Conservation (phyloP, 1,139 yeast species). For the Blastobotrys malaysiensis region DNA sequence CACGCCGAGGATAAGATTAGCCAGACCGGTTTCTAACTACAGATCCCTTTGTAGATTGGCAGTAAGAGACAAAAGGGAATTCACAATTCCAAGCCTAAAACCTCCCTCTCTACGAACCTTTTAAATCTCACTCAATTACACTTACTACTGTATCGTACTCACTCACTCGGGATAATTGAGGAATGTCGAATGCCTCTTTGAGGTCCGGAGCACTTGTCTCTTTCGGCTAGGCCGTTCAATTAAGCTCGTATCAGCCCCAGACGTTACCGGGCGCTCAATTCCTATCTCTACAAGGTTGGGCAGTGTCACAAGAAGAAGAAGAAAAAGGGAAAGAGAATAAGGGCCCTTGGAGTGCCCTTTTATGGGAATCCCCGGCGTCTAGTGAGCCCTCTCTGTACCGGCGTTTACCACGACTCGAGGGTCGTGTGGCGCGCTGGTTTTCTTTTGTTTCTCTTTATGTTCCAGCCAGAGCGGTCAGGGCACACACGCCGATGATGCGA, state of each 20-base stretch:
- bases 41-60: not conserved
- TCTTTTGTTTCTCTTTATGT: not conserved
- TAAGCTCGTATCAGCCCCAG: not conserved
- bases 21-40: not conserved
- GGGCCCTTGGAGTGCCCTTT: not conserved
- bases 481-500: not conserved
- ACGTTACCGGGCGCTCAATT: not conserved
- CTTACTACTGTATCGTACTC: not conserved
- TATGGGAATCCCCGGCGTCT: not conserved
- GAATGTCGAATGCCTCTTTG: not conserved
- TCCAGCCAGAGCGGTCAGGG: not conserved
- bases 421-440: not conserved
- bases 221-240: not conserved
- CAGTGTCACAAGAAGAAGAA: not conserved
- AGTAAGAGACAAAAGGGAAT: not conserved
- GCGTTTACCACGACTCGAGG: too few species aligned
- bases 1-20: not conserved
- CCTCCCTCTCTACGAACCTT: not conserved
- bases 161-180: not conserved
- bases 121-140: not conserved
- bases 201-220: not conserved
- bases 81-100: not conserved
- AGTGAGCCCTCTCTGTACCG: not conserved
- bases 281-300: not conserved
- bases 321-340: not conserved